A percentile compares a stretch with the other conserved stretches of the same genome.
Evolutionary conservation across 2,329 filamentous ascomycete genomes (phyloP).

Genomic region (Penicillium sp.): DNA sequence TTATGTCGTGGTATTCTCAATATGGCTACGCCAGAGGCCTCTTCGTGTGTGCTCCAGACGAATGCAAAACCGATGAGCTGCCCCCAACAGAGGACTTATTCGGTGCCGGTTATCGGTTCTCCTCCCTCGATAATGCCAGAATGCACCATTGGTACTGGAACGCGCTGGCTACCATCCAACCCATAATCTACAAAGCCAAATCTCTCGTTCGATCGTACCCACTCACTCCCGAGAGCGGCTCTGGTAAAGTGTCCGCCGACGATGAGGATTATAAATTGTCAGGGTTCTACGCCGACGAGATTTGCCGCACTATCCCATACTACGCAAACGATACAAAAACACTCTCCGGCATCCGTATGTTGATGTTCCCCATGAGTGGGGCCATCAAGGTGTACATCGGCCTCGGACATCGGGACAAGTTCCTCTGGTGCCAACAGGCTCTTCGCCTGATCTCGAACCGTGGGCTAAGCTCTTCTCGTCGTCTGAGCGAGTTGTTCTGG

Average conservation of each 20-base stretch:
- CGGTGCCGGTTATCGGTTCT: slow-evolving; percentile 8
- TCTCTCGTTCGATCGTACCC: background rate
- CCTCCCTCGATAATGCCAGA: slow-evolving; percentile 13
- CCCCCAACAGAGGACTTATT: slow-evolving; percentile 6
- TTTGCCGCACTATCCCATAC: slow-evolving; percentile 7
- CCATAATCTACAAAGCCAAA: slow-evolving; percentile 9
- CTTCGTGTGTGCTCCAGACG: background rate
- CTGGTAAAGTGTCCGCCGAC: too few species aligned
- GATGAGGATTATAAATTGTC: background rate
- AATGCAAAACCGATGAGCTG: slow-evolving; percentile 9
- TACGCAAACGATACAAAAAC: slow-evolving; percentile 6
- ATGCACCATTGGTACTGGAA: slow-evolving; percentile 13
- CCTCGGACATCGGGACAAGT: slow-evolving; percentile 4
- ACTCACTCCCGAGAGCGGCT: background rate
- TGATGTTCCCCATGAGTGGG: slow-evolving; percentile 8
- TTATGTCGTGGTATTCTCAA: slow-evolving; percentile 12
- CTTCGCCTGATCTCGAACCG: slow-evolving; percentile 1
- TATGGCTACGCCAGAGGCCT: slow-evolving; percentile 1
- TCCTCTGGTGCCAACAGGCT: slow-evolving; percentile 11
- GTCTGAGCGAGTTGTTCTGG: slow-evolving; percentile 2
- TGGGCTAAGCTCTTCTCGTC: background rate
- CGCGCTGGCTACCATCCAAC: slow-evolving; percentile 9
- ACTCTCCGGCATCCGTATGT: slow-evolving; percentile 8
- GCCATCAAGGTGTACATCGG: slow-evolving; percentile 13
- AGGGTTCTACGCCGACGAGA: slow-evolving; percentile 7